These are phyloP conservation scores for Termitomyces sp. DNA, from an alignment of 768 basidiomycete genomes.

Conservation along the genomic window DNA sequence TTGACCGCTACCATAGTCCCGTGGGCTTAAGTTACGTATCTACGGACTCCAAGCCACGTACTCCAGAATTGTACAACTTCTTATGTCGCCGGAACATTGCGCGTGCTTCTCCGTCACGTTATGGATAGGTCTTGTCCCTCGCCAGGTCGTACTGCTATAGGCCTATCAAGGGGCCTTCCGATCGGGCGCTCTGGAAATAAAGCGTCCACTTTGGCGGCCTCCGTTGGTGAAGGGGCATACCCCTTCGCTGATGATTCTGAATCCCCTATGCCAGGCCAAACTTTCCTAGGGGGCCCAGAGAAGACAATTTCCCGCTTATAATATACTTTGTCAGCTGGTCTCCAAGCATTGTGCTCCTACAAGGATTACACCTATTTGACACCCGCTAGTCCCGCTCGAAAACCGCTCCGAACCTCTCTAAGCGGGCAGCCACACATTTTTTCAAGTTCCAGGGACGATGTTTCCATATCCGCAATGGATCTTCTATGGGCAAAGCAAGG, in stretches of 20 bases:
- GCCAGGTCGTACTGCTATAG: constrained; percentile 1
- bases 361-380: constrained; percentile 1
- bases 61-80: constrained; percentile 6
- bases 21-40: constrained; percentile 4
- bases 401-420: not conserved
- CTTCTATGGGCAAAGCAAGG: constrained; percentile 1
- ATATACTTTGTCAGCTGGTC: constrained; percentile 4
- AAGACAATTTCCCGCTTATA: not conserved
- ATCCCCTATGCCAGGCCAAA: not conserved
- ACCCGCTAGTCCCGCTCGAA: not conserved
- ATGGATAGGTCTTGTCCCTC: constrained; percentile 9
- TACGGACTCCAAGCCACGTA: not conserved
- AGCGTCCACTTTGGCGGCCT: constrained; percentile 4
- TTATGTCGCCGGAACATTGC: constrained; percentile 7
- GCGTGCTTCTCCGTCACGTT: constrained; percentile 3
- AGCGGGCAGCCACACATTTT: too few species aligned
- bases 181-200: constrained; percentile 11
- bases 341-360: not conserved
- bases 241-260: not conserved
- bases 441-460: constrained; percentile 1
- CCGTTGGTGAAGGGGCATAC: constrained; percentile 6
- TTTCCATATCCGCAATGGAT: constrained; percentile 9
- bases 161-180: not conserved
- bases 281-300: constrained; percentile 2
- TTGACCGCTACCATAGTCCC: not conserved